Conservation (phyloP, 306 rosid genomes). For the Inga leiocalycina region DNA sequence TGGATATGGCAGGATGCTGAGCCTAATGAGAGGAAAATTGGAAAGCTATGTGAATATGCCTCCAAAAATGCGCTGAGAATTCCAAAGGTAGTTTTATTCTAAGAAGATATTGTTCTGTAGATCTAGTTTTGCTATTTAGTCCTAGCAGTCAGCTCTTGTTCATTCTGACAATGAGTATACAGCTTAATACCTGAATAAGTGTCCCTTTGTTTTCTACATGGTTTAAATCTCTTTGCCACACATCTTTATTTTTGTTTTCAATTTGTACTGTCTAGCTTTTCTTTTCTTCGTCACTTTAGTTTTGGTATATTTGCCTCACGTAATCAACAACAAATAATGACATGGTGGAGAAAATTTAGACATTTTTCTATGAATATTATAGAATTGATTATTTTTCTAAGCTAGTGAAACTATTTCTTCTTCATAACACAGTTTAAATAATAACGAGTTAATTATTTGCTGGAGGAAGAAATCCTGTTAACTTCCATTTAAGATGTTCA, state of each 20-base stretch:
- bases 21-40: conserved; percentile 53
- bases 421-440: neutral
- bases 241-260: neutral
- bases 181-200: neutral
- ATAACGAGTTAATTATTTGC: neutral
- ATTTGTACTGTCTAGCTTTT: neutral
- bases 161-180: neutral
- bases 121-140: neutral
- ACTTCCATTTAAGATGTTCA: conserved; percentile 32
- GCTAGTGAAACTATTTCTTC: neutral
- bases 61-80: conserved; percentile 51
- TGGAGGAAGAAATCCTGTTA: conserved; percentile 5
- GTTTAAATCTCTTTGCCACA: neutral
- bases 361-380: conserved; percentile 21
- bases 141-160: neutral
- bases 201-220: neutral
- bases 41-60: conserved; percentile 56
- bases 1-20: conserved; percentile 47
- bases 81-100: conserved; percentile 47
- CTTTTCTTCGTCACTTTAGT: conserved; percentile 5
- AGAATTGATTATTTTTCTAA: neutral
- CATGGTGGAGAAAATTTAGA: conserved; percentile 21
- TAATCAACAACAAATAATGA: conserved; percentile 27
- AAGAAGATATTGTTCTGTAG: neutral
- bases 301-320: conserved; percentile 24